These are phyloP conservation scores for Rusavskia elegans DNA, from an alignment of 495 filamentous ascomycete species.

Conservation along the genomic window DNA sequence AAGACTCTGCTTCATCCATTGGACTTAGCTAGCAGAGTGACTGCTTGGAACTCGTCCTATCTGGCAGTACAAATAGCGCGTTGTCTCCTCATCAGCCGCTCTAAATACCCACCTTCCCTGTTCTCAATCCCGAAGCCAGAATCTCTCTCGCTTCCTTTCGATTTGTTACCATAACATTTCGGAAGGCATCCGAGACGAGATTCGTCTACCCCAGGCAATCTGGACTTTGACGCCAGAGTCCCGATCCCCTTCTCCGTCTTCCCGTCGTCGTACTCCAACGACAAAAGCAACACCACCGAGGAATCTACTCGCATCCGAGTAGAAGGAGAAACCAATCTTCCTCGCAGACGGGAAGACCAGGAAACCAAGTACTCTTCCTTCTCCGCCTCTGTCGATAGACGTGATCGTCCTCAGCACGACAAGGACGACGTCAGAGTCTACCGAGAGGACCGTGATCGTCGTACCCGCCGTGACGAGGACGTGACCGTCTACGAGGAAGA, in stretches of 20 bases:
- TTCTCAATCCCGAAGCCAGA: slow-evolving; percentile 38
- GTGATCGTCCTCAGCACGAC: slow-evolving; percentile 36
- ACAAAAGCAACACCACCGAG: slow-evolving; percentile 52
- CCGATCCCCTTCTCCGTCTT: slow-evolving; percentile 99
- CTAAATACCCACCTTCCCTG: slow-evolving; percentile 7
- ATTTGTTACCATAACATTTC: slow-evolving; percentile 54
- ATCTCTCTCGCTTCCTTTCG: slow-evolving; percentile 92
- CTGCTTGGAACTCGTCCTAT: neutral
- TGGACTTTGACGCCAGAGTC: slow-evolving; percentile 99
- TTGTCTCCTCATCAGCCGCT: slow-evolving; percentile 1
- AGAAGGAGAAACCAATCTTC: slow-evolving; percentile 78
- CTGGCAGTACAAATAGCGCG: neutral
- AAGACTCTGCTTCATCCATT: neutral
- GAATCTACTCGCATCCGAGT: slow-evolving; percentile 57
- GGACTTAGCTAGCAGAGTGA: neutral
- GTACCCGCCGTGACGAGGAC: slow-evolving; percentile 40
- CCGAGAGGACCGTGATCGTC: slow-evolving; percentile 50
- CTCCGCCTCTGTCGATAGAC: slow-evolving; percentile 50
- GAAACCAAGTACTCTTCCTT: slow-evolving; percentile 44
- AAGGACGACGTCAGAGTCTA: slow-evolving; percentile 70
- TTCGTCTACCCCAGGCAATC: slow-evolving; percentile 78
- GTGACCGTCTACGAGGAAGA: slow-evolving; percentile 32
- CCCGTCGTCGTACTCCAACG: slow-evolving; percentile 92
- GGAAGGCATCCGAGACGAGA: slow-evolving; percentile 90
- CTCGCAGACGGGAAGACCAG: slow-evolving; percentile 92